A percentile compares a stretch with the other conserved stretches of the same genome.
phyloP scores from a whole-genome alignment of 768 basidiomycete species.

The Lanmaoa rubissima region DNA sequence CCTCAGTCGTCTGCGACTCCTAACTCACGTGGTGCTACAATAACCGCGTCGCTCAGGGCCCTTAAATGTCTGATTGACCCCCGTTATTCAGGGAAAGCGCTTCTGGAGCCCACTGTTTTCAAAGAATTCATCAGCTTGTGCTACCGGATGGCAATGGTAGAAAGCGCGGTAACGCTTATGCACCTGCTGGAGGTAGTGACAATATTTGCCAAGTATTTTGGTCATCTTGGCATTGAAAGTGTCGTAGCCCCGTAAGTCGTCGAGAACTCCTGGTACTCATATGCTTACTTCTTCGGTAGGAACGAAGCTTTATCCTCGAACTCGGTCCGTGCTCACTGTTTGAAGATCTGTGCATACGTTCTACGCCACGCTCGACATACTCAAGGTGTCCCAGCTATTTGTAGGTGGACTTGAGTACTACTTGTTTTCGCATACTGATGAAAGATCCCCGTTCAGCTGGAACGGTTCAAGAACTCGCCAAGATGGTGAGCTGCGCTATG shows the following conservation, averaged over 20 bases:
- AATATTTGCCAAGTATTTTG: constrained; percentile 47
- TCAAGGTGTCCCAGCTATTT: constrained; percentile 47
- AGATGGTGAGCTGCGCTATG: constrained; percentile 64
- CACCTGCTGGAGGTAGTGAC: constrained; percentile 70
- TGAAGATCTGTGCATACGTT: constrained; percentile 80
- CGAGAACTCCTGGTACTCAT: neutral
- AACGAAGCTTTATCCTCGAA: constrained; percentile 30
- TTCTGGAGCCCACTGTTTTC: constrained; percentile 80
- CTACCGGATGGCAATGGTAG: constrained; percentile 88
- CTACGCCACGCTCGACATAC: constrained; percentile 69
- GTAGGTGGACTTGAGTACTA: constrained; percentile 34
- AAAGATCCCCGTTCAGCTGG: constrained; percentile 42
- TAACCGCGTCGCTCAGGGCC: constrained; percentile 67
- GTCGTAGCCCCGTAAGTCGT: constrained; percentile 19
- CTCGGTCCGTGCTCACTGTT: constrained; percentile 57
- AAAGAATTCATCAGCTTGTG: constrained; percentile 87
- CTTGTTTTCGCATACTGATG: constrained; percentile 9
- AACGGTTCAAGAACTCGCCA: constrained; percentile 51
- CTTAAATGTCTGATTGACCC: constrained; percentile 78
- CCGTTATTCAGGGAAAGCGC: constrained; percentile 76
- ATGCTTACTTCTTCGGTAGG: constrained; percentile 6
- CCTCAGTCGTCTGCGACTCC: constrained; percentile 50
- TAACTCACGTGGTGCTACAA: constrained; percentile 43
- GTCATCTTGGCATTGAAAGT: constrained; percentile 27
- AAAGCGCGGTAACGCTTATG: constrained; percentile 66